phyloP scores from a whole-genome alignment of 495 filamentous ascomycete genomes.

The Annulohypoxylon nitens region DNA sequence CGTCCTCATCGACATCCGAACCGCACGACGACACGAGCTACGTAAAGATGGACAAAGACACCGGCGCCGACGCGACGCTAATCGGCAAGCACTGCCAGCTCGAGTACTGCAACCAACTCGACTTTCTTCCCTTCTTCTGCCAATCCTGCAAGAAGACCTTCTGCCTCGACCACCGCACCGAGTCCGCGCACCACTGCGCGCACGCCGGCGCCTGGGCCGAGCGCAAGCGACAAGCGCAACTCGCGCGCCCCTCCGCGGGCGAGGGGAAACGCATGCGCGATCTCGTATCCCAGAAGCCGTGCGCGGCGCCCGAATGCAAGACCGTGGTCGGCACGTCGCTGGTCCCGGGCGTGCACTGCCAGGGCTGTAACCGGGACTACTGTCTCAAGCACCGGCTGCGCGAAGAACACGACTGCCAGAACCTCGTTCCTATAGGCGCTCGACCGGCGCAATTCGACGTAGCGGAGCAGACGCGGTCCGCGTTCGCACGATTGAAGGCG shows the following conservation, averaged over 20 bases:
- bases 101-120: conserved; percentile 90
- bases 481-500: conserved; percentile 73
- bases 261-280: conserved; percentile 60
- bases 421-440: conserved; percentile 74
- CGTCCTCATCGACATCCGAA: conserved; percentile 48
- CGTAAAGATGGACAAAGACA: conserved; percentile 68
- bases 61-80: conserved; percentile 72
- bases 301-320: conserved; percentile 82
- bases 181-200: conserved; percentile 83
- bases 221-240: conserved; percentile 69
- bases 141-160: conserved; percentile 86
- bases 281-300: conserved; percentile 64
- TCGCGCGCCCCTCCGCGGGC: conserved; percentile 59
- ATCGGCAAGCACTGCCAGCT: conserved; percentile 94
- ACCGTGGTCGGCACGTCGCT: conserved; percentile 84
- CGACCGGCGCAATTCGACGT: conserved; percentile 60
- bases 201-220: conserved; percentile 89
- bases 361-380: conserved; percentile 84
- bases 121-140: conserved; percentile 96
- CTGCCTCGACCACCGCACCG: conserved; percentile 95
- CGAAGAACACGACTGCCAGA: conserved; percentile 88
- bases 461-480: conserved; percentile 68
- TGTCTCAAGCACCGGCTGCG: conserved; percentile 90
- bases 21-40: conserved; percentile 60
- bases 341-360: conserved; percentile 83